These are phyloP conservation scores for Grigorovia transvaalensis DNA, from an alignment of 805 yeast genomes.

Conservation along the genomic window DNA sequence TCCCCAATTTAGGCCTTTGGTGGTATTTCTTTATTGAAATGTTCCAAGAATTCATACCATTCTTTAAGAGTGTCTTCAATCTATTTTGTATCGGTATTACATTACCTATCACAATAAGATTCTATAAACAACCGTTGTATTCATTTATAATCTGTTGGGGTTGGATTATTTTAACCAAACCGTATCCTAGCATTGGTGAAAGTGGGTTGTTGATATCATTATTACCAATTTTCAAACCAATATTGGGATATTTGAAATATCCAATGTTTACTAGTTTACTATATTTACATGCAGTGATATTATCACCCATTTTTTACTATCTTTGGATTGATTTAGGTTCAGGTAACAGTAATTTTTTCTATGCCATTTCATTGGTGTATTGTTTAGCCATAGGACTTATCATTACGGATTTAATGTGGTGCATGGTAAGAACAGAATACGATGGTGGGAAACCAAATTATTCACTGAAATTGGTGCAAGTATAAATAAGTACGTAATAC, in stretches of 20 bases:
- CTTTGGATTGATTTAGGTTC: conserved; percentile 91
- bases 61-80: conserved; percentile 78
- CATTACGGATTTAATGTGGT: conserved; percentile 75
- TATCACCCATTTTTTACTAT: conserved; percentile 84
- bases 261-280: conserved; percentile 42
- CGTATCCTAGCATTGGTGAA: conserved; percentile 83
- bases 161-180: conserved; percentile 54
- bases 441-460: conserved; percentile 33
- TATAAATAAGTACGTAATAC: conserved; percentile 14
- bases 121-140: conserved; percentile 48
- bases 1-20: conserved; percentile 94
- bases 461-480: conserved; percentile 41
- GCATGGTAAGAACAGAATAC: conserved; percentile 58
- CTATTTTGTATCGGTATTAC: conserved; percentile 56
- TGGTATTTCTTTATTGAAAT: conserved; percentile 97
- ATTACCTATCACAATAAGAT: conserved; percentile 64
- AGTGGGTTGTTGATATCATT: conserved; percentile 45
- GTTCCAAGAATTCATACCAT: conserved; percentile 78
- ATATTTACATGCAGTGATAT: conserved; percentile 45
- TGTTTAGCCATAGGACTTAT: conserved; percentile 59
- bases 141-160: conserved; percentile 42
- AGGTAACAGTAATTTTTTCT: conserved; percentile 93
- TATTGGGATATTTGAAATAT: conserved; percentile 37
- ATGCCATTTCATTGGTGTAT: conserved; percentile 81
- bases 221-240: conserved; percentile 37